Conservation (phyloP, 208 protist genomes). For the Porcisia hertigi region DNA sequence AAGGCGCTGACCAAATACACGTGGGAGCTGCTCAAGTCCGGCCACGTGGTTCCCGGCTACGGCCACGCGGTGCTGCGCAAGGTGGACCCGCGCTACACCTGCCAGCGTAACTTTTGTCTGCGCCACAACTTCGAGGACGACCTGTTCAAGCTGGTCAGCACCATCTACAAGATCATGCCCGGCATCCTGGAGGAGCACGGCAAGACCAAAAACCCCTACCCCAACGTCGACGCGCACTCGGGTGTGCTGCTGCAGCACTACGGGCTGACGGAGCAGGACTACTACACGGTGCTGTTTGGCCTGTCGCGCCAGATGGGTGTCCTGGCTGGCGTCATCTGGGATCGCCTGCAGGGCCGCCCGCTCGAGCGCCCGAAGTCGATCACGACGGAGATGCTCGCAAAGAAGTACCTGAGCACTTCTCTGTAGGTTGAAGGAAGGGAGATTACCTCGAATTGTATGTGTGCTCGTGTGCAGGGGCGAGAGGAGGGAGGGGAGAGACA, state of each 20-base stretch:
- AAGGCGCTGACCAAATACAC: slow-evolving; percentile 86
- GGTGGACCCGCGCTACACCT: slow-evolving; percentile 98
- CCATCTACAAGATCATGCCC: slow-evolving; percentile 93
- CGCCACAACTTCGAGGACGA: slow-evolving; percentile 96
- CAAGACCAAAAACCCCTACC: slow-evolving; percentile 98
- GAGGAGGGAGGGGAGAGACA: background rate
- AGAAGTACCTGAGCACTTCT: slow-evolving; percentile 51
- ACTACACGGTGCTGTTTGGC: slow-evolving; percentile 98
- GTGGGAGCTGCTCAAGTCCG: slow-evolving; percentile 91
- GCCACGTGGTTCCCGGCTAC: slow-evolving; percentile 95
- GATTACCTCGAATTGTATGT: no score
- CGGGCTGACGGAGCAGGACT: slow-evolving; percentile 95
- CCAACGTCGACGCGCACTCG: slow-evolving; percentile 98
- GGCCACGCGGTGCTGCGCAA: slow-evolving; percentile 98
- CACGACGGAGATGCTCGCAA: slow-evolving; percentile 82
- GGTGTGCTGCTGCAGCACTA: slow-evolving; percentile 96
- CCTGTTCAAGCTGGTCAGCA: slow-evolving; percentile 95
- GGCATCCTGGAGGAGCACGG: slow-evolving; percentile 96
- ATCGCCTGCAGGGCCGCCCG: slow-evolving; percentile 94
- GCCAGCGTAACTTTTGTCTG: slow-evolving; percentile 96
- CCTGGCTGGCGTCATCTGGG: slow-evolving; percentile 93
- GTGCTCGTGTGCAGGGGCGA: background rate
- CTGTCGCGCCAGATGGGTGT: slow-evolving; percentile 96
- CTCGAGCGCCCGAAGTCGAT: slow-evolving; percentile 97
- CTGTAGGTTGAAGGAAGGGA: background rate